Evolutionary conservation across 768 basidiomycete species (phyloP).

Genomic region (Termitomyces sp.): DNA sequence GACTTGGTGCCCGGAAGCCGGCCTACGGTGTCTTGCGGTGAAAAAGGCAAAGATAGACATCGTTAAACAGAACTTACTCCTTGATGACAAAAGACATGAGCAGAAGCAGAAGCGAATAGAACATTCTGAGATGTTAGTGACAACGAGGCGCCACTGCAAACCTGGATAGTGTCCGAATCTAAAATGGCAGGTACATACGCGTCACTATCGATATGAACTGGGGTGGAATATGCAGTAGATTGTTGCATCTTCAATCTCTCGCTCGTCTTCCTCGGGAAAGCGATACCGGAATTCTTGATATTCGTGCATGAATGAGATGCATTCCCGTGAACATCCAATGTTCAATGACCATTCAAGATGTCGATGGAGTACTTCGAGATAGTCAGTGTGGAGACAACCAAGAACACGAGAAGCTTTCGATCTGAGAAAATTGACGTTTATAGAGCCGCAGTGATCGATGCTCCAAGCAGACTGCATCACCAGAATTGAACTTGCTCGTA

Average conservation of each 20-base stretch:
- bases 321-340: neutral
- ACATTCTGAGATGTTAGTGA: neutral
- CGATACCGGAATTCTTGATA: no score
- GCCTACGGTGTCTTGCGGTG: no score
- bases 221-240: neutral
- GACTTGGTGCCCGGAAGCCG: no score
- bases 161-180: neutral
- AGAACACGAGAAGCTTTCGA: neutral
- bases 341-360: neutral
- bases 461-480: neutral
- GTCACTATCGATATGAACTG: neutral
- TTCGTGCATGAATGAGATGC: no score
- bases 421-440: neutral
- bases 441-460: neutral
- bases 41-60: neutral
- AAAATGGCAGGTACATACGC: no score
- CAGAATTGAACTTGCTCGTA: neutral
- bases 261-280: neutral
- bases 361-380: neutral
- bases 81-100: neutral
- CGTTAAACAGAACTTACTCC: neutral
- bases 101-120: neutral
- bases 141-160: neutral
- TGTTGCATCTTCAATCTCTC: no score
- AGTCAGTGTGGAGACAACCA: neutral